These are phyloP conservation scores for Pyrus betulifolia DNA, from an alignment of 306 rosid species.

Conservation along the genomic window DNA sequence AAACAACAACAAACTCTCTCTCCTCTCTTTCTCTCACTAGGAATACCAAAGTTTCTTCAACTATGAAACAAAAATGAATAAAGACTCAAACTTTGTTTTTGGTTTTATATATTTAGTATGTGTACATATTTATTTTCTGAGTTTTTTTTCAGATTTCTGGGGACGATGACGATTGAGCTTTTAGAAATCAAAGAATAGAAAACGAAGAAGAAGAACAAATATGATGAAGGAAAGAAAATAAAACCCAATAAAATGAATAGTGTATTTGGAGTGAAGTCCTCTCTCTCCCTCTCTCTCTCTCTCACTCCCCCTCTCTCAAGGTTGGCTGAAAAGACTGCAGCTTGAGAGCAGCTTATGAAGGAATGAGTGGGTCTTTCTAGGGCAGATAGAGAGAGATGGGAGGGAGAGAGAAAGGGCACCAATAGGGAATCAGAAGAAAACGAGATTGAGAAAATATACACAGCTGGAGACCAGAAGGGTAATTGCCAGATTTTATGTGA, in stretches of 20 bases:
- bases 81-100: not conserved
- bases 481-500: constrained; percentile 26
- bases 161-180: not conserved
- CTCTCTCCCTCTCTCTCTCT: constrained; percentile 1
- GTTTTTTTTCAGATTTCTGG: not conserved
- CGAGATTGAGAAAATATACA: constrained; percentile 21
- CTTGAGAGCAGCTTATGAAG: constrained; percentile 60
- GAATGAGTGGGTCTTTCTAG: constrained; percentile 51
- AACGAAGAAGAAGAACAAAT: constrained; percentile 9
- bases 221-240: constrained; percentile 17
- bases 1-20: constrained; percentile 1
- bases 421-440: constrained; percentile 19
- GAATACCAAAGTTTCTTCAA: not conserved
- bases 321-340: constrained; percentile 41
- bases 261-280: constrained; percentile 7
- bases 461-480: constrained; percentile 9
- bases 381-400: constrained; percentile 33
- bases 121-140: not conserved
- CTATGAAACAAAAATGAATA: not conserved
- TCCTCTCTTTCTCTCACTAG: not conserved
- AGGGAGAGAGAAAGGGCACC: constrained; percentile 17
- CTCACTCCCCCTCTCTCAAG: constrained; percentile 20
- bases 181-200: not conserved
- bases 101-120: not conserved
- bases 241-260: constrained; percentile 19